A percentile compares a stretch with the other conserved stretches of the same genome.
These are phyloP conservation scores for Chrysochromulina tobinii DNA, from an alignment of 78 protist genomes.

Conservation along the genomic window DNA sequence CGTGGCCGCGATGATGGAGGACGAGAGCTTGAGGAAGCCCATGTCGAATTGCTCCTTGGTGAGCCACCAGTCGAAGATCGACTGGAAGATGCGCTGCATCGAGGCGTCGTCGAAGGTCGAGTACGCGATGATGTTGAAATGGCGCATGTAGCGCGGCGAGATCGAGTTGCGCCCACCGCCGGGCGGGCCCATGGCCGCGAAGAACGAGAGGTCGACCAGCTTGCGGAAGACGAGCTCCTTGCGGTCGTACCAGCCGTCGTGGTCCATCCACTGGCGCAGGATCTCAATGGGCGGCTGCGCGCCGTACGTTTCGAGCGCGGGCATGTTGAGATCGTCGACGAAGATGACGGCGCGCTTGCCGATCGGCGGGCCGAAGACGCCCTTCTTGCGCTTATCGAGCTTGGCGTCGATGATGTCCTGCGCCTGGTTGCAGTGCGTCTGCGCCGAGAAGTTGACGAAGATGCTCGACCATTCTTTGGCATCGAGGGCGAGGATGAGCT, in stretches of 20 bases:
- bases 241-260: slow-evolving; percentile 85
- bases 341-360: slow-evolving; percentile 69
- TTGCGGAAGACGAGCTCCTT: slow-evolving; percentile 53
- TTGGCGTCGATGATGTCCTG: slow-evolving; percentile 82
- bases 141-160: slow-evolving; percentile 67
- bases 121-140: slow-evolving; percentile 59
- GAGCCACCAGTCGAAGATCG: slow-evolving; percentile 54
- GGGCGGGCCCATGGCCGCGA: slow-evolving; percentile 87
- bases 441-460: slow-evolving; percentile 76
- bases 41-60: background rate
- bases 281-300: slow-evolving; percentile 94
- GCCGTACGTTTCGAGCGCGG: slow-evolving; percentile 71
- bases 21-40: background rate
- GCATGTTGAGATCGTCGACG: slow-evolving; percentile 93
- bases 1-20: slow-evolving; percentile 39
- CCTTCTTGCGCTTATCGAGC: slow-evolving; percentile 72
- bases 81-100: slow-evolving; percentile 57
- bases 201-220: slow-evolving; percentile 67
- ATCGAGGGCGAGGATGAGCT: slow-evolving; percentile 25
- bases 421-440: slow-evolving; percentile 71
- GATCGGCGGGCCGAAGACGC: slow-evolving; percentile 73
- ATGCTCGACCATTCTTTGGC: background rate
- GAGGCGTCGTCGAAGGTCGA: slow-evolving; percentile 60
- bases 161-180: slow-evolving; percentile 80
- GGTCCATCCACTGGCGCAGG: slow-evolving; percentile 85